Evolutionary conservation across 1,284 basidiomycete species (phyloP).

Genomic region (Mrakiaceae sp.): DNA sequence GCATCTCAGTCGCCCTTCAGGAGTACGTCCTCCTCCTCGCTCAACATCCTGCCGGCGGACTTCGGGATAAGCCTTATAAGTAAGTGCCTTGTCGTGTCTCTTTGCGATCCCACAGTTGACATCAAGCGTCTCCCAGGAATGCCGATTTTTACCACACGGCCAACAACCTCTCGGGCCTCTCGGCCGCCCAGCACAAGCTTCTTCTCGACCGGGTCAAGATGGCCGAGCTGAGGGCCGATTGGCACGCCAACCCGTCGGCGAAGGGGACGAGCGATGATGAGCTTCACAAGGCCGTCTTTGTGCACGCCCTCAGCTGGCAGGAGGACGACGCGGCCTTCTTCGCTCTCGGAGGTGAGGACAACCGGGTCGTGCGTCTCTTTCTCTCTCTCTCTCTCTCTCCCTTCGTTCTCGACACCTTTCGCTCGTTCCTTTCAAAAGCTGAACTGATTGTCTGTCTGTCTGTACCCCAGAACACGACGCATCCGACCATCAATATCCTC

Average conservation of each 20-base stretch:
- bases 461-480: slow-evolving; percentile 61
- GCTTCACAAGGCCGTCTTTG: slow-evolving; percentile 47
- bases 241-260: slow-evolving; percentile 23
- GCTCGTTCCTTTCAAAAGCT: too few species aligned
- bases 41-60: slow-evolving; percentile 70
- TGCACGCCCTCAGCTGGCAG: slow-evolving; percentile 55
- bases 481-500: slow-evolving; percentile 76
- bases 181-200: slow-evolving; percentile 69
- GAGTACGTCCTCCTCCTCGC: slow-evolving; percentile 78
- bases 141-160: slow-evolving; percentile 85
- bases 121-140: slow-evolving; percentile 36
- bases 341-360: slow-evolving; percentile 52
- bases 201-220: slow-evolving; percentile 37
- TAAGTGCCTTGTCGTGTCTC: slow-evolving; percentile 30
- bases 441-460: neutral
- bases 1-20: slow-evolving; percentile 53
- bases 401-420: neutral
- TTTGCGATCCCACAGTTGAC: too few species aligned
- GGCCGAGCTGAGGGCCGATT: slow-evolving; percentile 35
- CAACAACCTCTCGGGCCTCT: slow-evolving; percentile 81
- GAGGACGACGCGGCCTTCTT: slow-evolving; percentile 53
- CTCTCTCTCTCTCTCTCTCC: neutral
- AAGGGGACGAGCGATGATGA: slow-evolving; percentile 28
- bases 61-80: slow-evolving; percentile 94
- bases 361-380: slow-evolving; percentile 52